Evolutionary conservation across 306 rosid genomes (phyloP), one percentile per base, ranked within the genome.

Genomic region (Prosopis cineraria): DNA sequence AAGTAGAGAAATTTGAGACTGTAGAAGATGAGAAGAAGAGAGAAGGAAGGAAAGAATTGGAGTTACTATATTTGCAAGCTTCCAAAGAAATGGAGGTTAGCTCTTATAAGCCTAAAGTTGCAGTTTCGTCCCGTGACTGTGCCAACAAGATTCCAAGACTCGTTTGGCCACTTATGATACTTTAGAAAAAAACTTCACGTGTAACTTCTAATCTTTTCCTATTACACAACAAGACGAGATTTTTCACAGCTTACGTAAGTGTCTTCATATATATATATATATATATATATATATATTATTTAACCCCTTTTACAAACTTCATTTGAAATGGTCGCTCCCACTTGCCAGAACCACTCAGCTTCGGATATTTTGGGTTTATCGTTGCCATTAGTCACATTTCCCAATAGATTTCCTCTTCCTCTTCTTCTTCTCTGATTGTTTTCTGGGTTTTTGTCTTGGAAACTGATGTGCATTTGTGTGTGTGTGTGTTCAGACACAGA

Each of bases 121-220:
- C 85, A 87, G 79, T 80, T 75, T 75, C 82, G 47, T 84, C 93
- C 96, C 96, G 96, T 91, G 85, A 85, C 80, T 68, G 80, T 82
- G 47, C 58, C 48, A 72, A 31, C 74, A 78, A 86, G 79, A 77
- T 71, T 87, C 87, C 87, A 78, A 87, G 45, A 33, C 60, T 78
- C 31, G 59, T 52, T 58, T 80, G 85, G 73, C 47, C 84, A 76
- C 70, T 45, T 56, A 10, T 25, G 10, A 25, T 56, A 1, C 33
- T 58, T 27, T 27, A 13, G 36, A 6, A 27, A 58, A 58, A 30
- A 58, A 27, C 37, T 58, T 27, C 33, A 27, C 64, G 64, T 27
- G 65, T 58, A 25, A 58, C 8, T 11, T 55, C 11, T 3, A 3
- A 11, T 3, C 9, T 0, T 27, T 58, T 58, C 36, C 27, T 4